Evolutionary conservation across 2,329 filamentous ascomycete species (phyloP), one percentile per base, ranked within the genome.

Genomic region (Aureobasidium pullulans): DNA sequence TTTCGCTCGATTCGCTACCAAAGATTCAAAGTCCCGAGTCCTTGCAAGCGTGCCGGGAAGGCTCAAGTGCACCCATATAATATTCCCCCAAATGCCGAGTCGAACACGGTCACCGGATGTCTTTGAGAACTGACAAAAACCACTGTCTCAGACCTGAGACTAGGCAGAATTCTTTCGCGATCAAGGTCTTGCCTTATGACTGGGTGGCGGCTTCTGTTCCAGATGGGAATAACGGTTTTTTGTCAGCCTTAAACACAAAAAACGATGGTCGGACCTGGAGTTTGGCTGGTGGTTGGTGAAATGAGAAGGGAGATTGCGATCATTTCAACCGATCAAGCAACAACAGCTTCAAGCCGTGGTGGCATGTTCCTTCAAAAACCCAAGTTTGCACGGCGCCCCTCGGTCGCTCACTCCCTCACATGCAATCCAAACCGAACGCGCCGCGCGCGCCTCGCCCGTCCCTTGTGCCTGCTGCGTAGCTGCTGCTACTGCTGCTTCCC

Each of bases 231-330:
- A 59, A 59, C 57, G 57, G 57, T 52, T 59, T 59, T 59, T 50
- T 29, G 57, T 59, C 57, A 59, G 57, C 57, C 57, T 59, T 59
- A 59, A 50, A 59, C 57, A 48, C 54, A 57, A 57, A 48, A 57
- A 57, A 39, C 34, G 19, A 57, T 48, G 54, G 54, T 47, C 34
- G 34, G 54, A 57, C 54, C 54, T 57, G 54, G 54, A 57, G 54
- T 57, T 48, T 47, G 54, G 54, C 54, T 57, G 54, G 54, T 57
- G 54, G 54, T 57, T 57, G 54, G 34, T 57, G 54, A 57, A 57
- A 57, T 57, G 54, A 57, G 54, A 48, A 57, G 54, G 54, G 54
- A 57, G 54, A 57, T 57, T 57, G 54, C 54, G 54, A 57, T 57
- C 43, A 57, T 57, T 57, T 57, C 54, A 46, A 37, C 19, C 39